These are phyloP conservation scores for Plenodomus lindquistii DNA, from an alignment of 2,329 filamentous ascomycete genomes.

Conservation along the genomic window DNA sequence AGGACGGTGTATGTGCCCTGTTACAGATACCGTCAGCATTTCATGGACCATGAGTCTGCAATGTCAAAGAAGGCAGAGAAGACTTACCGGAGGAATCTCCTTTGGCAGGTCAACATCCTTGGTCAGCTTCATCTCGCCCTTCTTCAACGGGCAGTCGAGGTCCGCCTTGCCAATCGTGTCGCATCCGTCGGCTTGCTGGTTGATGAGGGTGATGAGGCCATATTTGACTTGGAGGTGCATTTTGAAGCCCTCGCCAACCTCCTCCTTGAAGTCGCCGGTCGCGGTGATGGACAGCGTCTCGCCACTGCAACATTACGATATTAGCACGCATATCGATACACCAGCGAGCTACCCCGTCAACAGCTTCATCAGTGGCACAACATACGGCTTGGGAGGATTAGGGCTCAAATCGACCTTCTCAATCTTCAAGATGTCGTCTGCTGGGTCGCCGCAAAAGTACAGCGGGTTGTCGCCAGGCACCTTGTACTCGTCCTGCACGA, in stretches of 20 bases:
- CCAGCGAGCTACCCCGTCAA: too few relatives aligned
- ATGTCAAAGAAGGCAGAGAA: background rate
- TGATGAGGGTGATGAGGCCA: constrained; percentile 87
- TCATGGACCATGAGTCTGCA: background rate
- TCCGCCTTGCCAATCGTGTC: constrained; percentile 88
- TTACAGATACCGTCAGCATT: too few relatives aligned
- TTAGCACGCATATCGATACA: background rate
- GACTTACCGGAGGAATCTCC: constrained; percentile 84
- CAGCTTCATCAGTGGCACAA: constrained; percentile 30
- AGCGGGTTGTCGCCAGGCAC: constrained; percentile 88
- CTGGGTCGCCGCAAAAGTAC: constrained; percentile 73
- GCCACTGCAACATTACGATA: constrained; percentile 61
- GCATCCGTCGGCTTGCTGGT: constrained; percentile 80
- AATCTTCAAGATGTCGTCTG: constrained; percentile 73
- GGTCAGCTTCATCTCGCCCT: constrained; percentile 71
- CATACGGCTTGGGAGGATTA: constrained; percentile 86
- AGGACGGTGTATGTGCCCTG: constrained; percentile 88
- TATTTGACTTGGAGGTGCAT: constrained; percentile 89
- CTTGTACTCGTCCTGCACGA: constrained; percentile 58
- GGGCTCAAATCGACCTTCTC: constrained; percentile 78
- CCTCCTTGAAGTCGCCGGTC: constrained; percentile 71
- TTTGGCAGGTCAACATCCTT: constrained; percentile 85
- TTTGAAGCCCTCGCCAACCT: constrained; percentile 77
- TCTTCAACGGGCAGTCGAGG: constrained; percentile 82
- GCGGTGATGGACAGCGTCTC: constrained; percentile 77